phyloP scores from a whole-genome alignment of 768 basidiomycete genomes.

The Russula sp. region DNA sequence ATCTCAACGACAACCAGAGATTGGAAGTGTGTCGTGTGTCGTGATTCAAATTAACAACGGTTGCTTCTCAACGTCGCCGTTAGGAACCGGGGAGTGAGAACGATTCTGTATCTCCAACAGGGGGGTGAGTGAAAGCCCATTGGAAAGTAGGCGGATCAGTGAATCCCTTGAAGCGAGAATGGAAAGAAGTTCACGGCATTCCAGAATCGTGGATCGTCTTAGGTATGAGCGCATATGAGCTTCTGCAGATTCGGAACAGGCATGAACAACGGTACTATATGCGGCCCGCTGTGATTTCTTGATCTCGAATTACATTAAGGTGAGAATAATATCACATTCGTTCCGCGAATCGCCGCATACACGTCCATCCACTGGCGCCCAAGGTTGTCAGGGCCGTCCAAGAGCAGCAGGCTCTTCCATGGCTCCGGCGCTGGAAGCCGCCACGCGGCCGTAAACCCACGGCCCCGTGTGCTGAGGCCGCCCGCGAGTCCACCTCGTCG shows the following conservation, averaged over 20 bases:
- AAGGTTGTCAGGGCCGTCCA: conserved; percentile 57
- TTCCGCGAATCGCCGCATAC: conserved; percentile 55
- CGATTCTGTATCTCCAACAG: too few species aligned
- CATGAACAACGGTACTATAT: background rate
- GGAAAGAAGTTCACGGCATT: too few species aligned
- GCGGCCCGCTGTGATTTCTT: background rate
- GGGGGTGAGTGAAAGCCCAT: too few species aligned
- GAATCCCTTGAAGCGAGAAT: too few species aligned
- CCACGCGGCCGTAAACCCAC: conserved; percentile 70
- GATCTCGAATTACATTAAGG: too few species aligned
- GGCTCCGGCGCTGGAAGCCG: conserved; percentile 70
- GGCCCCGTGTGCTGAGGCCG: conserved; percentile 57
- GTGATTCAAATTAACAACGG: background rate
- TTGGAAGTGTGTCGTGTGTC: background rate
- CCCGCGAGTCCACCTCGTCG: conserved; percentile 50
- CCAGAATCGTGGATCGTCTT: too few species aligned
- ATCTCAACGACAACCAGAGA: background rate
- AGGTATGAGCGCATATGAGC: background rate
- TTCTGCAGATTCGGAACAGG: too few species aligned
- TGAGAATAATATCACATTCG: too few species aligned
- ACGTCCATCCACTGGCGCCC: conserved; percentile 48
- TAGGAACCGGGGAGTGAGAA: background rate
- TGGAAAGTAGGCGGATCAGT: too few species aligned
- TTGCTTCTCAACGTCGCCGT: background rate
- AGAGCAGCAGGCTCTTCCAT: conserved; percentile 86